Evolutionary conservation across 352 stramenopile genomes (phyloP), one percentile per base, ranked within the genome.

Genomic region (Phytophthora citricola): DNA sequence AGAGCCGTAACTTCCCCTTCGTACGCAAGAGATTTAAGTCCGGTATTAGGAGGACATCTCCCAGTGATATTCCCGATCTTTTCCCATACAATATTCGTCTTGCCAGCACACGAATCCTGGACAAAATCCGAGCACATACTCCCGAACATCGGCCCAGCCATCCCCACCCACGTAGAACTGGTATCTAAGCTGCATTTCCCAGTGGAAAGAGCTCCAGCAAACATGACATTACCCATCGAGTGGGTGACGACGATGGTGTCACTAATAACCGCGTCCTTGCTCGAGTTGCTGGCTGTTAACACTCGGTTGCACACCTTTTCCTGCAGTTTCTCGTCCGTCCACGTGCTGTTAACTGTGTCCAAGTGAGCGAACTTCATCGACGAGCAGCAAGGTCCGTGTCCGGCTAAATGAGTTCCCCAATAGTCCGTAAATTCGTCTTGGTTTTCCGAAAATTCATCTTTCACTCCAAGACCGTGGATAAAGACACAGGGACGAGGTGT

Each of bases 161-260:
- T 47, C 14, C 59, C 62, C 8, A 81, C 27, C 73, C 73, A 81
- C 24, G 60, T 58, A 0, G 73, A 62, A 5, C 60, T 73, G 26
- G 54, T 34, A 26, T 58, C 58, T 4, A 73, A 43, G 15, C 24
- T 48, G 34, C 65, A 73, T 47, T 54, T 65, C 4, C 58, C 58
- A n/a, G 45, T 63, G 1, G 65, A 56, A 17, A 69, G 39, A 9
- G 52, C 65, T 3, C 58, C 65, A 32, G 51, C 58, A 32, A 73
- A 46, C 51, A 69, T 59, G 14, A 66, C n/a, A 31, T 58, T 58
- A 5, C 58, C 58, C 58, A 66, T 66, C 3, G 58, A 66, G 10
- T 66, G 58, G 3, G 58, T 66, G 22, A 66, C 41, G 31, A 66
- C 29, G 15, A 66, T 60, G 1, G 58, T 66, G n/a, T 66, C 49